These are phyloP conservation scores for Xylaria intraflava DNA, from an alignment of 495 filamentous ascomycete genomes.

Conservation along the genomic window DNA sequence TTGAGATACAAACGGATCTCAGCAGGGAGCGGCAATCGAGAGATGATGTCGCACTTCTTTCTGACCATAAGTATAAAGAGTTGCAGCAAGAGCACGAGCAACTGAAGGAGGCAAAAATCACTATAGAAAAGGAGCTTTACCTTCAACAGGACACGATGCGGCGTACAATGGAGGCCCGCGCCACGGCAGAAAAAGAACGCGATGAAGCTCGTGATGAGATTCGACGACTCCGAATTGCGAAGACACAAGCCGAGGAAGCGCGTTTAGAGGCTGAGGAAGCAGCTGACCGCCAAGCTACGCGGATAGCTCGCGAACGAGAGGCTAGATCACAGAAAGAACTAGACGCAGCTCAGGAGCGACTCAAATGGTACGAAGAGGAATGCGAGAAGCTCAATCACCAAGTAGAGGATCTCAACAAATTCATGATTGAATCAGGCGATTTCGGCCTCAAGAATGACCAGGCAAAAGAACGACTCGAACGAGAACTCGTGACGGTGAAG, in stretches of 20 bases:
- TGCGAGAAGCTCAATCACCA: slow-evolving; percentile 64
- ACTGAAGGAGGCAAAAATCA: slow-evolving; percentile 94
- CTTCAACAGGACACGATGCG: slow-evolving; percentile 92
- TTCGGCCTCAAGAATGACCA: slow-evolving; percentile 85
- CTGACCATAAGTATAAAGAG: slow-evolving; percentile 77
- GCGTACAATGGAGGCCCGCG: slow-evolving; percentile 73
- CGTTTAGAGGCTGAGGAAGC: slow-evolving; percentile 73
- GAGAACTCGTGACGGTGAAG: slow-evolving; percentile 87
- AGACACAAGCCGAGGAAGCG: slow-evolving; percentile 74
- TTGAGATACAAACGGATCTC: slow-evolving; percentile 77
- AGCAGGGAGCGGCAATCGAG: slow-evolving; percentile 92
- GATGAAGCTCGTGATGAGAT: slow-evolving; percentile 86
- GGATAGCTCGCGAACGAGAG: slow-evolving; percentile 76
- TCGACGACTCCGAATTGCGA: slow-evolving; percentile 72
- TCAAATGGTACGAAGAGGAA: slow-evolving; percentile 70
- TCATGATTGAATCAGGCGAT: slow-evolving; percentile 80
- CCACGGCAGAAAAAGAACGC: slow-evolving; percentile 73
- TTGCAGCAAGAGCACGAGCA: slow-evolving; percentile 77
- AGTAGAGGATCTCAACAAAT: slow-evolving; percentile 71
- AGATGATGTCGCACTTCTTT: slow-evolving; percentile 87
- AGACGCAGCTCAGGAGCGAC: slow-evolving; percentile 59
- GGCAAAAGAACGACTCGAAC: slow-evolving; percentile 84
- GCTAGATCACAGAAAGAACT: slow-evolving; percentile 71
- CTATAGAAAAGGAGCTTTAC: slow-evolving; percentile 96
- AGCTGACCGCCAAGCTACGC: slow-evolving; percentile 71